phyloP scores from a whole-genome alignment of 768 basidiomycete genomes.

The Scleroderma bovista region DNA sequence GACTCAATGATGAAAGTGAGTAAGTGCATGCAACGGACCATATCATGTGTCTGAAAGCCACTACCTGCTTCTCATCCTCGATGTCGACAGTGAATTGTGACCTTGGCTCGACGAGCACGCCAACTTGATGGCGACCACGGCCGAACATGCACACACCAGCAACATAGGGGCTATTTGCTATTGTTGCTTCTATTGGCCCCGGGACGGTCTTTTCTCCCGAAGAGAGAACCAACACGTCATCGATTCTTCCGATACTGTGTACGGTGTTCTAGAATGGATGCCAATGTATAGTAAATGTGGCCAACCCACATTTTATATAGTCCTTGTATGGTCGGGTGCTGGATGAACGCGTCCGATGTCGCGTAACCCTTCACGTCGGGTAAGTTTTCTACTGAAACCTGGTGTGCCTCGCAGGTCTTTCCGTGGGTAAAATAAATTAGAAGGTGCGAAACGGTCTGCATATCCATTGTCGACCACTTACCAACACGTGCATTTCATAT shows the following conservation, averaged over 20 bases:
- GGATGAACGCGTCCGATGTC: constrained; percentile 38
- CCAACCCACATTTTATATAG: constrained; percentile 31
- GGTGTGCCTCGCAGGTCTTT: constrained; percentile 3
- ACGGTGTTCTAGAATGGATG: background rate
- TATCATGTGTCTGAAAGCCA: constrained; percentile 25
- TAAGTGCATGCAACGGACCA: constrained; percentile 24
- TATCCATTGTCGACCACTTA: constrained; percentile 7
- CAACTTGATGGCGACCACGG: constrained; percentile 25
- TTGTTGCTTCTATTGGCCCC: constrained; percentile 22
- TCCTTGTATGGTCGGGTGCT: constrained; percentile 38
- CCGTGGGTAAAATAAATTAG: background rate
- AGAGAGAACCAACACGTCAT: constrained; percentile 27
- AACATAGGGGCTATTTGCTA: constrained; percentile 16
- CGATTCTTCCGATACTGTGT: constrained; percentile 28
- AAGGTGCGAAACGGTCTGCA: background rate
- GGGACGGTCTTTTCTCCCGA: constrained; percentile 21
- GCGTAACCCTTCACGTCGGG: constrained; percentile 36
- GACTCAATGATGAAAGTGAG: background rate
- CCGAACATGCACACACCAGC: constrained; percentile 31
- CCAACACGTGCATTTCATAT: constrained; percentile 36
- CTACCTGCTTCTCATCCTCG: constrained; percentile 17
- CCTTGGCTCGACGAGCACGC: constrained; percentile 29
- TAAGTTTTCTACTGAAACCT: constrained; percentile 27
- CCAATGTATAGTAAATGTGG: constrained; percentile 19
- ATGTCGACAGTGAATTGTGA: constrained; percentile 14